A percentile compares a stretch with the other conserved stretches of the same genome.
phyloP scores from a whole-genome alignment of 768 basidiomycete genomes.

The Collybia nuda region DNA sequence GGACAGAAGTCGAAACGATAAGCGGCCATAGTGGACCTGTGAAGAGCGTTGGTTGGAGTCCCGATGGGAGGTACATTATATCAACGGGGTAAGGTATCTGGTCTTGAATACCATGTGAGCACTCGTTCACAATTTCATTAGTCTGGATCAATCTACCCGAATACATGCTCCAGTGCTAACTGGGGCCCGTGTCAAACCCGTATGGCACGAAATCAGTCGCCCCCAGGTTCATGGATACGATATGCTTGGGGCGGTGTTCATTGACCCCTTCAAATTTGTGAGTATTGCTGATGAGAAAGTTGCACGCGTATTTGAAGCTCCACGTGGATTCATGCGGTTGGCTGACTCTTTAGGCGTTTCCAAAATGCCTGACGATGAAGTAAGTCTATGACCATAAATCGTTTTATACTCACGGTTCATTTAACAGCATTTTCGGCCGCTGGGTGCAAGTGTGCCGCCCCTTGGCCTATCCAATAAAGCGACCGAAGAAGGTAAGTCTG shows the following conservation, averaged over 20 bases:
- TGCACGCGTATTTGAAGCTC: conserved; percentile 89
- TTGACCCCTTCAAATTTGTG: conserved; percentile 75
- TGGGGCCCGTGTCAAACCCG: conserved; percentile 4
- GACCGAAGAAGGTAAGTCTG: conserved; percentile 57
- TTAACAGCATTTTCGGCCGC: conserved; percentile 58
- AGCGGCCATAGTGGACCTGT: conserved; percentile 86
- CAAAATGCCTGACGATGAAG: conserved; percentile 49
- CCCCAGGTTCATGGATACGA: conserved; percentile 99
- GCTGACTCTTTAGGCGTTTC: conserved; percentile 52
- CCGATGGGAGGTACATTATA: conserved; percentile 80
- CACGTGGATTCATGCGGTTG: conserved; percentile 71
- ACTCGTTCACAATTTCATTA: conserved; percentile 23
- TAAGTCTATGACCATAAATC: conserved; percentile 22
- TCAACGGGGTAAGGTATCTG: conserved; percentile 64
- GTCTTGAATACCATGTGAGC: too few species aligned
- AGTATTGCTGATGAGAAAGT: conserved; percentile 98
- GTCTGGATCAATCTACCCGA: conserved; percentile 89
- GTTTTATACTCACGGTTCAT: not conserved
- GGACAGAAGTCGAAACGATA: conserved; percentile 79
- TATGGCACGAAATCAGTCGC: conserved; percentile 86
- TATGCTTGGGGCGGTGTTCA: conserved; percentile 75
- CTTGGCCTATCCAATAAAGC: conserved; percentile 95
- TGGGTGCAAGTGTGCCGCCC: conserved; percentile 88
- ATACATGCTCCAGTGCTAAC: conserved; percentile 66
- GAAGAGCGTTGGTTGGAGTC: conserved; percentile 84